phyloP scores from a whole-genome alignment of 1,284 basidiomycete species.

The Ustilago bromivora region DNA sequence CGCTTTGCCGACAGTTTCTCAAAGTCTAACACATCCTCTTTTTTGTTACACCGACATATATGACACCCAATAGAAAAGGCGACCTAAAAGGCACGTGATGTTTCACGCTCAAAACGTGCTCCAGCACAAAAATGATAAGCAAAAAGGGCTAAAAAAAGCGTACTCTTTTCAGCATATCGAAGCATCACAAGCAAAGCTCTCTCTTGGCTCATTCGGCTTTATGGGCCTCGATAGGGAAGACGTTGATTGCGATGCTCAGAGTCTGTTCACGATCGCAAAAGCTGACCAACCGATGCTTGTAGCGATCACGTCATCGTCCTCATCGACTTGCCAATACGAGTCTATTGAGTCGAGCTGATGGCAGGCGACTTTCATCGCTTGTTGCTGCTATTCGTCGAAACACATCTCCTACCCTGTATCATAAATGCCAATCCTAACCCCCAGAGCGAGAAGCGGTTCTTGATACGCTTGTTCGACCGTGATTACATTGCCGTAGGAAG shows the following conservation, averaged over 20 bases:
- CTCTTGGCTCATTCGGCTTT: conserved; percentile 3
- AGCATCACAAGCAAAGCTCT: background rate
- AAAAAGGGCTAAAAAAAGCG: conserved; percentile 2
- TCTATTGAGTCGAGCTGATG: too few relatives aligned
- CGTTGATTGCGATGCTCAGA: background rate
- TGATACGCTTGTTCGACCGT: too few relatives aligned
- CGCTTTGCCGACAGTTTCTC: too few relatives aligned
- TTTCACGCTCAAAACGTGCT: conserved; percentile 4
- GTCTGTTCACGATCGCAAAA: background rate
- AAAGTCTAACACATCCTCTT: too few relatives aligned
- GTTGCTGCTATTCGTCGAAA: too few relatives aligned
- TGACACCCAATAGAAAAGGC: background rate
- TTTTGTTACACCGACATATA: background rate
- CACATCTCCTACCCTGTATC: too few relatives aligned
- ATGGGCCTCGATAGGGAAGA: background rate
- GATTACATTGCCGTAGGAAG: too few relatives aligned
- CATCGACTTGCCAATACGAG: too few relatives aligned
- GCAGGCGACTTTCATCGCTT: too few relatives aligned
- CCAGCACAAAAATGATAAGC: background rate
- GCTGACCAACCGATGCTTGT: background rate
- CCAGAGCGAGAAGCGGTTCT: too few relatives aligned
- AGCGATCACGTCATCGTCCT: too few relatives aligned
- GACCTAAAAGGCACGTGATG: conserved; percentile 5
- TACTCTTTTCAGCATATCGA: background rate
- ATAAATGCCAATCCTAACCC: too few relatives aligned